These are phyloP conservation scores for Teunomyces kruisii DNA, from an alignment of 805 yeast genomes.

Conservation along the genomic window DNA sequence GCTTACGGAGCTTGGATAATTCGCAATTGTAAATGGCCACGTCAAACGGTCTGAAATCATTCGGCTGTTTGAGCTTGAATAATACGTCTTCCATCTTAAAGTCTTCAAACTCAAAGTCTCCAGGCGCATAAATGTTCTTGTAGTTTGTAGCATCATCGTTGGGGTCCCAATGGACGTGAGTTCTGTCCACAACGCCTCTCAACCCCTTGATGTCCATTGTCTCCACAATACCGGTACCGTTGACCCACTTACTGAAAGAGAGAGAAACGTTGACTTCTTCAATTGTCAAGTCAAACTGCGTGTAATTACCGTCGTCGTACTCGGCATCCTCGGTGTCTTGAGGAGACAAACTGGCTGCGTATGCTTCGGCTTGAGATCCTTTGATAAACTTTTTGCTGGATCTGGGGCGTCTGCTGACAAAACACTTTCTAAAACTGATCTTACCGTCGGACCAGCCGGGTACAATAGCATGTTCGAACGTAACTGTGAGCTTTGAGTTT, in stretches of 20 bases:
- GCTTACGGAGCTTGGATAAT: slow-evolving; percentile 74
- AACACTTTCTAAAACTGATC: slow-evolving; percentile 79
- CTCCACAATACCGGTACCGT: slow-evolving; percentile 83
- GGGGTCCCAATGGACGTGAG: slow-evolving; percentile 80
- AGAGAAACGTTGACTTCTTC: slow-evolving; percentile 81
- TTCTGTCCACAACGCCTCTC: slow-evolving; percentile 90
- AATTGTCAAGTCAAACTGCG: slow-evolving; percentile 90
- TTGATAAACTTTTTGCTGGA: slow-evolving; percentile 52
- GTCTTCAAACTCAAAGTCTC: slow-evolving; percentile 89
- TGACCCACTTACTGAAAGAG: slow-evolving; percentile 82
- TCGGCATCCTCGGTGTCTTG: slow-evolving; percentile 34
- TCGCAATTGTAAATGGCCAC: slow-evolving; percentile 89
- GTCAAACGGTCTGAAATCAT: slow-evolving; percentile 76
- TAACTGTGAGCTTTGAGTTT: slow-evolving; percentile 78
- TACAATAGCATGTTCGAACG: slow-evolving; percentile 90
- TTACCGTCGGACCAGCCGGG: slow-evolving; percentile 92
- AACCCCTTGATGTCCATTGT: slow-evolving; percentile 76
- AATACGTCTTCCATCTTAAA: slow-evolving; percentile 83
- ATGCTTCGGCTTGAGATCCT: slow-evolving; percentile 73
- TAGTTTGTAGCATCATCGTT: slow-evolving; percentile 82
- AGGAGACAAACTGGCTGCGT: slow-evolving; percentile 47
- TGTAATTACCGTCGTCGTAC: slow-evolving; percentile 86
- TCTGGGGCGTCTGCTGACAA: slow-evolving; percentile 82
- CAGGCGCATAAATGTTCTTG: slow-evolving; percentile 69
- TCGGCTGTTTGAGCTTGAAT: slow-evolving; percentile 80